Evolutionary conservation across 352 stramenopile genomes (phyloP), one percentile per base, ranked within the genome.

Genomic region (Globisporangium nunn): DNA sequence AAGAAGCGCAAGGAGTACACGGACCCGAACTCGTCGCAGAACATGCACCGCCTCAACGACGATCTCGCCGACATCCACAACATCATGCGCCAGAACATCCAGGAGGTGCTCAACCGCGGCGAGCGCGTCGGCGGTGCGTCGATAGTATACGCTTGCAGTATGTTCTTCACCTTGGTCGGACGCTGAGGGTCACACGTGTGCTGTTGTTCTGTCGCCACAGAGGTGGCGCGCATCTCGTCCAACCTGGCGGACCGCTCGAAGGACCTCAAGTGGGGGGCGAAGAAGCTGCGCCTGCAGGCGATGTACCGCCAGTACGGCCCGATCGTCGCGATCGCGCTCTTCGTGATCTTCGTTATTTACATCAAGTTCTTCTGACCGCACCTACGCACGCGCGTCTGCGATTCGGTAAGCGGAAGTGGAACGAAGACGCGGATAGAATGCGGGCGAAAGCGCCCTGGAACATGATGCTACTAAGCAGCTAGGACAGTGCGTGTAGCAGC

Each of bases 71-170:
- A 99, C 61, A 98, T 99, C 74, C 96, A 98, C 75, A 98, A 93
- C 67, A 99, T 99, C 69, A 99, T 99, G 96, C 87, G 91, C 68
- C 97, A 98, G 68, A 99, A 99, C 79, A 98, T 98, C 60, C 87
- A 98, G 63, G 93, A 98, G 62, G 91, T 97, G 63, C 80, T 97
- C 41, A 95, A 95, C 64, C 89, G 89, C 28, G 89, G 89, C 58
- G 89, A 96, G 52, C 75, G 80, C 33, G 85, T 97, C 28, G 85
- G 96, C 52, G 61, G 85, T 93, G 85, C 65, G 70, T 75, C 23
- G 23, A 23, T 23, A 23, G 23, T 23, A 23, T 23, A 23, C 23
- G 23, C 23, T 23, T 23, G 23, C 23, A 23, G 23, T 23, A 23
- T 23, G 23, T 23, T 23, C 23, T 23, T 23, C 23, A 23, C 23